A percentile compares a stretch with the other conserved stretches of the same genome.
Conservation (phyloP, 1,284 basidiomycete genomes). For the Ustilago cynodontis region DNA sequence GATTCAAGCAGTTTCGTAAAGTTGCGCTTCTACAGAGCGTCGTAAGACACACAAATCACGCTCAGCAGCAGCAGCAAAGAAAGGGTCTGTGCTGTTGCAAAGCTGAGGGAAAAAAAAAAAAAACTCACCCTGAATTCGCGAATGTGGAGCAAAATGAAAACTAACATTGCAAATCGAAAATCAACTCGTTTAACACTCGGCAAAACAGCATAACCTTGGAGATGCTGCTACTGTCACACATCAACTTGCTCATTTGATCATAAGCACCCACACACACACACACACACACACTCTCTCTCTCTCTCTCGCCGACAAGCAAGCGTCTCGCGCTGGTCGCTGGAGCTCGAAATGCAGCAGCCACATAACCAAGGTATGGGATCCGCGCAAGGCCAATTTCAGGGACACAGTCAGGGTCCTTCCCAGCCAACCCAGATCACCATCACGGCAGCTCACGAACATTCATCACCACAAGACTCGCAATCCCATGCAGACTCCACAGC, state of each 20-base stretch:
- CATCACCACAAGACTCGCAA: constrained; percentile 1
- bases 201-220: background rate
- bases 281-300: too few relatives aligned
- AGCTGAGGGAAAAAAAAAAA: background rate
- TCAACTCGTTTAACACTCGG: background rate
- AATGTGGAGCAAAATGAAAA: background rate
- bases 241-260: background rate
- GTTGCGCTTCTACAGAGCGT: background rate
- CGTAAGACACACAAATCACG: background rate
- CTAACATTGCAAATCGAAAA: background rate
- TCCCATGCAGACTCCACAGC: constrained; percentile 6
- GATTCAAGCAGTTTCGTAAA: background rate
- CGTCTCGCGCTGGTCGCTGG: background rate
- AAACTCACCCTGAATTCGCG: too few relatives aligned
- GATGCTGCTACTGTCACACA: too few relatives aligned
- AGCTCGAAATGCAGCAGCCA: background rate
- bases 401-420: background rate
- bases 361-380: background rate
- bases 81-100: constrained; percentile 3
- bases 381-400: background rate
- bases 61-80: background rate
- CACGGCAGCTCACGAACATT: constrained; percentile 13
- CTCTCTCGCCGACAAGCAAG: too few relatives aligned
- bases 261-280: background rate
- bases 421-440: constrained; percentile 28